phyloP scores from a whole-genome alignment of 129 eudicot species.

The Chrysanthemum makinoi region DNA sequence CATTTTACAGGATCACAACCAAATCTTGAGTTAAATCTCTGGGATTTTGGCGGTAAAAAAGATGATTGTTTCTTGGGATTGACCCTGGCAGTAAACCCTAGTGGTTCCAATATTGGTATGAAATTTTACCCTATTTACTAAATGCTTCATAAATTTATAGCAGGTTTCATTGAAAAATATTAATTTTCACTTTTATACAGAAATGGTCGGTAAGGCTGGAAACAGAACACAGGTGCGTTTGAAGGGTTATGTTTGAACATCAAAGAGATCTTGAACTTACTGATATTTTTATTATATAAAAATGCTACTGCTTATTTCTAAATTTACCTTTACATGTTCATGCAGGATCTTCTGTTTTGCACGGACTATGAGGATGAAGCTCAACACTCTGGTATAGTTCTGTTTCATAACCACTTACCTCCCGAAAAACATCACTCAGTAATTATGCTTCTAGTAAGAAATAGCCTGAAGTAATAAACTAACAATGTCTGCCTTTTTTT shows the following conservation, averaged over 20 bases:
- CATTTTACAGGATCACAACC: conserved; percentile 58
- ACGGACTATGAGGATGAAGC: conserved; percentile 59
- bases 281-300: background rate
- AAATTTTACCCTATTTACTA: background rate
- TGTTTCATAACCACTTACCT: conserved; percentile 11
- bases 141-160: background rate
- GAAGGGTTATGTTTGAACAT: background rate
- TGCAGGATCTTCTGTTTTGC: conserved; percentile 65
- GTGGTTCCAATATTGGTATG: conserved; percentile 64
- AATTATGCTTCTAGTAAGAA: background rate
- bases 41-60: conserved; percentile 62
- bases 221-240: conserved; percentile 59
- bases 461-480: conserved; percentile 6
- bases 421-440: background rate
- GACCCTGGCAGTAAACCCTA: conserved; percentile 83
- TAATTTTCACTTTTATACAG: conserved; percentile 39
- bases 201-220: conserved; percentile 43
- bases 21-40: conserved; percentile 87
- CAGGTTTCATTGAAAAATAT: background rate
- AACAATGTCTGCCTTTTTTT: conserved; percentile 22
- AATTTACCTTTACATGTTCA: conserved; percentile 1
- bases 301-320: background rate
- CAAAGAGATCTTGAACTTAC: background rate
- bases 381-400: conserved; percentile 54
- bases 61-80: conserved; percentile 90